Base-by-base conservation (phyloP, 2,329 filamentous ascomycete genomes). In the Talaromyces pinophilus region DNA sequence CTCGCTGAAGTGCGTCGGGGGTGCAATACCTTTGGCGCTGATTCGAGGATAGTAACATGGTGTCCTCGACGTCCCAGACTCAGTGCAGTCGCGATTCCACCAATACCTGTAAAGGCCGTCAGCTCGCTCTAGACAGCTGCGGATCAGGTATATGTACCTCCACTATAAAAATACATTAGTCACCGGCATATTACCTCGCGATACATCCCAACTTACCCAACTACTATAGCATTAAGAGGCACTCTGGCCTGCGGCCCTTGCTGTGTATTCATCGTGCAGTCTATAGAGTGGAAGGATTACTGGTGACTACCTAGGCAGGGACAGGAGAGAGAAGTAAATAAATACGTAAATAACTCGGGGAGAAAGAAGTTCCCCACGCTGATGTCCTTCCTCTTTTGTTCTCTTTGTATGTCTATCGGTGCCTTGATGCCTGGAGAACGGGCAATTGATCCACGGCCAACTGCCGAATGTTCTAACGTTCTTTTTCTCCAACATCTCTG, bases 41-140 rank as follows among this genome's bases (percentile, higher is more conserved):
- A 71, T 68, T 78, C 76, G 13, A 78, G 69, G 30, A 78, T 65
- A 7, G 69, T 67, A 30, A 78, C 75, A 67, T 71, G 68, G 65
- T 78, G 76, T 25, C 76, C 76, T 68, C 73, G 69, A 57, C 73
- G 62, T 38, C 76, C 76, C 38, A 78, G 65, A 30, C 76, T 76
- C 30, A 78, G 66, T 42, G 76, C 76, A 19, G 76, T 72, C 3
- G 76, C 76, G 70, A 78, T 72, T 19, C 76, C 76, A 28, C 76
- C 76, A 66, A 78, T 77, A 19, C 76, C 76, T 78, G 62, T 15
- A 28, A 15, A 5, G 15, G 8, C 17, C 10, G 54, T 44, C 52
- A 59, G n/a, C 30, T 22, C 17, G 22, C 3, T 57, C 33, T 40
- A 19, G n/a, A 13, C 17, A 8, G n/a, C 33, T 25, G n/a, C n/a